Percentiles rank a stretch among this genome's conserved stretches.
Conservation (phyloP, 345 rosid species). For the Arabidopsis suecica region DNA sequence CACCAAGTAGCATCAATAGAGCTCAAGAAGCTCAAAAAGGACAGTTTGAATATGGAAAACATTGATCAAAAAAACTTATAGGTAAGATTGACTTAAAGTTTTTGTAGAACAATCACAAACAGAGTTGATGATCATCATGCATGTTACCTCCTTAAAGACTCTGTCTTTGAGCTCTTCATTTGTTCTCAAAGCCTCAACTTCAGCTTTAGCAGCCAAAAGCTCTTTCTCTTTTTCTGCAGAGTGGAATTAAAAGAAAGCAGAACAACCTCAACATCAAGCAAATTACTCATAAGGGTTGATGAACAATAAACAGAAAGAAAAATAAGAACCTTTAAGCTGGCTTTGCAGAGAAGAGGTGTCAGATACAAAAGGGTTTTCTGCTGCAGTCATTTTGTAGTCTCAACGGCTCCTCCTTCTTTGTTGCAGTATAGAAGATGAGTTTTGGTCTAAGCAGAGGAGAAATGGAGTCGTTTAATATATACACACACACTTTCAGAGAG, state of each 20-base stretch:
- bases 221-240: slow-evolving; percentile 69
- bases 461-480: slow-evolving; percentile 28
- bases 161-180: slow-evolving; percentile 71
- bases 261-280: slow-evolving; percentile 7
- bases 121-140: background rate
- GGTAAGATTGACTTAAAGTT: background rate
- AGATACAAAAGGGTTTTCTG: slow-evolving; percentile 67
- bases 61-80: slow-evolving; percentile 21
- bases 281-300: slow-evolving; percentile 8
- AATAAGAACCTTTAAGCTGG: slow-evolving; percentile 66
- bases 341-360: slow-evolving; percentile 72
- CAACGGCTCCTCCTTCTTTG: slow-evolving; percentile 50
- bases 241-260: slow-evolving; percentile 13
- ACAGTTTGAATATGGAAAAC: background rate
- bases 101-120: background rate
- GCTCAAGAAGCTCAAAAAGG: background rate
- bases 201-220: slow-evolving; percentile 58
- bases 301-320: slow-evolving; percentile 9
- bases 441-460: slow-evolving; percentile 20
- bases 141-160: slow-evolving; percentile 69
- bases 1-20: slow-evolving; percentile 21
- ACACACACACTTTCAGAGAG: slow-evolving; percentile 22
- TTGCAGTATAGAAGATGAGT: slow-evolving; percentile 2
- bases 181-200: slow-evolving; percentile 69
- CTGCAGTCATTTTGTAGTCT: slow-evolving; percentile 47